Percentiles rank a stretch among this genome's conserved stretches.
Evolutionary conservation across 2,329 filamentous ascomycete species (phyloP).

Genomic region (Trichoderma sp.): DNA sequence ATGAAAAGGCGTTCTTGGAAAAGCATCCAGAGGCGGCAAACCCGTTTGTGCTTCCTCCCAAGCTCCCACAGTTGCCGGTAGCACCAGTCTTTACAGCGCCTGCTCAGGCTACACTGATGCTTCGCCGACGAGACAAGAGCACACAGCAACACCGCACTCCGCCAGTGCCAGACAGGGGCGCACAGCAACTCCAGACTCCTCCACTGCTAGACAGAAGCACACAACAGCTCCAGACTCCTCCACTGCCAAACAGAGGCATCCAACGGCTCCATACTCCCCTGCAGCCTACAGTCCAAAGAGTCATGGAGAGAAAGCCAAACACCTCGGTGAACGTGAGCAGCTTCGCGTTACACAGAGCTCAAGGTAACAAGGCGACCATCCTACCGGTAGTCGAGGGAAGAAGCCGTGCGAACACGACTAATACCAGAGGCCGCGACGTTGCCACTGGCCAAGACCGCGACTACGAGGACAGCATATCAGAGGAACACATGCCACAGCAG

Average conservation of each 20-base stretch:
- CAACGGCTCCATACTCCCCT: neutral
- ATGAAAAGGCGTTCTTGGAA: conserved; percentile 9
- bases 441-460: neutral
- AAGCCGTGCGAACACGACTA: neutral
- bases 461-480: conserved; percentile 16
- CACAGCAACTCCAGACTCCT: neutral
- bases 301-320: neutral
- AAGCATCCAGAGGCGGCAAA: conserved; percentile 15
- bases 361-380: conserved; percentile 27
- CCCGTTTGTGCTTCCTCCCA: neutral
- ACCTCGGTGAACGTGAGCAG: conserved; percentile 24
- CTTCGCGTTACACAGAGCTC: conserved; percentile 28
- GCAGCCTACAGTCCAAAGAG: neutral
- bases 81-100: conserved; percentile 1
- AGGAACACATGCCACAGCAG: neutral
- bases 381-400: conserved; percentile 23
- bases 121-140: conserved; percentile 4
- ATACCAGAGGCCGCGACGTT: neutral
- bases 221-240: neutral
- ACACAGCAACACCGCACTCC: neutral
- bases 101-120: neutral
- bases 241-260: neutral
- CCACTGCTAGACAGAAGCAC: neutral
- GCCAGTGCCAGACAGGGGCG: neutral
- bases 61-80: neutral